A percentile compares a stretch with the other conserved stretches of the same genome.
Conservation (phyloP, 805 yeast genomes). For the Wickerhamomyces alni region DNA sequence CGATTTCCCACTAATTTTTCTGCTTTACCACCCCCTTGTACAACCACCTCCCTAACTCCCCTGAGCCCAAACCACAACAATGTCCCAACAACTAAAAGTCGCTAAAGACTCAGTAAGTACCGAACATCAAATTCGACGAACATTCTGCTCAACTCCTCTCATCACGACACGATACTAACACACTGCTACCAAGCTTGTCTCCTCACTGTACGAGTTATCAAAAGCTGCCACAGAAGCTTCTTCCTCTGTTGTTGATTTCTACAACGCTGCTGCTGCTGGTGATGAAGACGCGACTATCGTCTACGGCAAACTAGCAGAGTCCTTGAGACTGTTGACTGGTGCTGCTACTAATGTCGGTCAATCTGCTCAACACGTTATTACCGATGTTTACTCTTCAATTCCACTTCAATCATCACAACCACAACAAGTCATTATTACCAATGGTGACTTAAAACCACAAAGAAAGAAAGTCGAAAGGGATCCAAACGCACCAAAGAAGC, state of each 20-base stretch:
- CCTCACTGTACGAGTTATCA: slow-evolving; percentile 75
- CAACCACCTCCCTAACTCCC: slow-evolving; percentile 16
- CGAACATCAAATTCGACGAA: neutral
- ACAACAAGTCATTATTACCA: slow-evolving; percentile 17
- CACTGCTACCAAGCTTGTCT: slow-evolving; percentile 44
- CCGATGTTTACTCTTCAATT: slow-evolving; percentile 5
- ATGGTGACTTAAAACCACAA: slow-evolving; percentile 15
- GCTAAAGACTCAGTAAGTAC: slow-evolving; percentile 22
- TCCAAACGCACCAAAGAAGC: slow-evolving; percentile 95
- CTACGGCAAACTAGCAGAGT: slow-evolving; percentile 35
- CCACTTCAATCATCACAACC: neutral
- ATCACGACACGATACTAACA: neutral
- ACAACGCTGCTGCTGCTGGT: slow-evolving; percentile 48
- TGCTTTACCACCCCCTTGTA: neutral
- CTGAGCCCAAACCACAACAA: neutral
- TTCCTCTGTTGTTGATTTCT: slow-evolving; percentile 69
- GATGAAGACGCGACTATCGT: slow-evolving; percentile 41
- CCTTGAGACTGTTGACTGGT: slow-evolving; percentile 33
- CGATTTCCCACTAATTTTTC: neutral
- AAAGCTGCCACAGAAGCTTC: slow-evolving; percentile 87
- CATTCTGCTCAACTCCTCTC: no score
- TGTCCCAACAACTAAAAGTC: slow-evolving; percentile 20
- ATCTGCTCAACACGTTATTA: slow-evolving; percentile 15
- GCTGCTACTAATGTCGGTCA: slow-evolving; percentile 28
- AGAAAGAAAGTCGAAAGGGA: slow-evolving; percentile 58